Evolutionary conservation across 2,329 filamentous ascomycete species (phyloP).

Genomic region (Huntiella omanensis): DNA sequence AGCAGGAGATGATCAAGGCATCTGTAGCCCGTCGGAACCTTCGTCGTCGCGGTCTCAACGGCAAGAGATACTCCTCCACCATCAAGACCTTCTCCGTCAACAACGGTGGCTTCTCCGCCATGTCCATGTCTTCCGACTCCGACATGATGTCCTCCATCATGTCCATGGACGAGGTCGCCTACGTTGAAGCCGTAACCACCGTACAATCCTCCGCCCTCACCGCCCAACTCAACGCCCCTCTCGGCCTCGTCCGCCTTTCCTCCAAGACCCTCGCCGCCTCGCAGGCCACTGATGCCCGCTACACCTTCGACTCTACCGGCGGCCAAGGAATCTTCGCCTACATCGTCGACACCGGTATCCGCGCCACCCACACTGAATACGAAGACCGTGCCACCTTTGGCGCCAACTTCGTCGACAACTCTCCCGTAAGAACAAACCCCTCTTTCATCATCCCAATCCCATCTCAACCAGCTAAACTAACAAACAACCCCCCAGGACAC

Average conservation of each 20-base stretch:
- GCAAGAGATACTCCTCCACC: constrained; percentile 27
- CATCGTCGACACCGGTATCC: constrained; percentile 47
- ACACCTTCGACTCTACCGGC: constrained; percentile 33
- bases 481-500: constrained; percentile 21
- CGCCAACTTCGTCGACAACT: constrained; percentile 31
- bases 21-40: constrained; percentile 38
- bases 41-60: constrained; percentile 28
- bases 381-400: constrained; percentile 34
- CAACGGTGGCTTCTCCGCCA: constrained; percentile 28
- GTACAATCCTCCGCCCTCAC: constrained; percentile 26
- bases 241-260: constrained; percentile 35
- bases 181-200: constrained; percentile 33
- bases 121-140: constrained; percentile 33
- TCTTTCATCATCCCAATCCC: not conserved
- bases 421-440: constrained; percentile 19
- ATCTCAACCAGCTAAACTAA: not conserved
- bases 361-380: constrained; percentile 34
- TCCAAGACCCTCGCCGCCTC: constrained; percentile 18
- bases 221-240: constrained; percentile 33
- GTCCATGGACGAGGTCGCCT: constrained; percentile 28
- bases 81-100: constrained; percentile 29
- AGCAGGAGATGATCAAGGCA: constrained; percentile 28
- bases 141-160: constrained; percentile 30
- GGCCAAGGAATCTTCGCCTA: constrained; percentile 40
- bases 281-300: constrained; percentile 17